A percentile compares a stretch with the other conserved stretches of the same genome.
phyloP scores from a whole-genome alignment of 306 rosid genomes.

The Spatholobus suberectus region DNA sequence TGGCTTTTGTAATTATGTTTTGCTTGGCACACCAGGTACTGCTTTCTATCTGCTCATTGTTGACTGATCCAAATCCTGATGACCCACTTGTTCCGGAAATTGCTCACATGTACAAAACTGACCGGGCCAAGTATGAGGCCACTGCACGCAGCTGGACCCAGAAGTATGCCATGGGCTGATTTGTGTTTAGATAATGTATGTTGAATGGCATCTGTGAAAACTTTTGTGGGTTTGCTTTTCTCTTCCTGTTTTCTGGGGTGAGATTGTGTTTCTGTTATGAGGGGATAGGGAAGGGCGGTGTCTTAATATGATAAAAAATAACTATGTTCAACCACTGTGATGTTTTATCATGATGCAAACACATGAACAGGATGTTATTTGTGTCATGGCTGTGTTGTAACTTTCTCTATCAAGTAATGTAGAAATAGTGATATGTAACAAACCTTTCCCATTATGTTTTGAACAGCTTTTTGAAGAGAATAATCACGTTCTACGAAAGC shows the following conservation, averaged over 20 bases:
- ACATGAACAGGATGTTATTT: slow-evolving; percentile 39
- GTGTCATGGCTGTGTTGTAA: slow-evolving; percentile 42
- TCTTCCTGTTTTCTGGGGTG: slow-evolving; percentile 38
- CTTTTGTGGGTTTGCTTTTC: slow-evolving; percentile 42
- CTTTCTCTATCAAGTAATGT: slow-evolving; percentile 39
- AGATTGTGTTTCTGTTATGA: slow-evolving; percentile 37
- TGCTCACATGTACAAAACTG: slow-evolving; percentile 82
- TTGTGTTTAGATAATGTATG: slow-evolving; percentile 33
- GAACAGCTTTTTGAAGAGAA: background rate
- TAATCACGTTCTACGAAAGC: no score
- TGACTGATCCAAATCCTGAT: slow-evolving; percentile 82
- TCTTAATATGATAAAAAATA: slow-evolving; percentile 28
- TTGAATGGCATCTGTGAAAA: slow-evolving; percentile 35
- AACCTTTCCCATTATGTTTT: background rate
- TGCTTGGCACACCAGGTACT: slow-evolving; percentile 55
- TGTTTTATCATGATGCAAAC: slow-evolving; percentile 46
- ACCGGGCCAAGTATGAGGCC: slow-evolving; percentile 69
- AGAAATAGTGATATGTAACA: slow-evolving; percentile 39
- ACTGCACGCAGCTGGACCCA: slow-evolving; percentile 89
- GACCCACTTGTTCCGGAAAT: slow-evolving; percentile 86
- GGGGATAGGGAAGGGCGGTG: slow-evolving; percentile 45
- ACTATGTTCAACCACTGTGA: slow-evolving; percentile 44
- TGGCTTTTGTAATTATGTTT: slow-evolving; percentile 32
- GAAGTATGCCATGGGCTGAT: slow-evolving; percentile 79
- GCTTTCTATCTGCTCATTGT: slow-evolving; percentile 80